A percentile compares a stretch with the other conserved stretches of the same genome.
These are phyloP conservation scores for Sordaria brevicollis DNA, from an alignment of 495 filamentous ascomycete genomes.

Conservation along the genomic window DNA sequence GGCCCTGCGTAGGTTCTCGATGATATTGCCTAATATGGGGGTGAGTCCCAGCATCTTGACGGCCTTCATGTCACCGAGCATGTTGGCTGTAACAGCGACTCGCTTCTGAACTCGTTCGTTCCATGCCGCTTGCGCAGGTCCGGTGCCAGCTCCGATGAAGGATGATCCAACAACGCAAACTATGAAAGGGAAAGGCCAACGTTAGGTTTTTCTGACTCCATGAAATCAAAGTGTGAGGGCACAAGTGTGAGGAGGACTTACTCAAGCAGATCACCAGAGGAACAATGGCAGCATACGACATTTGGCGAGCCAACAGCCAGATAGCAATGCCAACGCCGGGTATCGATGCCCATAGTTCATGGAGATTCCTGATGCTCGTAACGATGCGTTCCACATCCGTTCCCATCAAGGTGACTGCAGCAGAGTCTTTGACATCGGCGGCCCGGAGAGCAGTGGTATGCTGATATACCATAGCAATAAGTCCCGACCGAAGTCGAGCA, in stretches of 20 bases:
- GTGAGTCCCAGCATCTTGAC: conserved; percentile 35
- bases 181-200: neutral
- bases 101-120: conserved; percentile 26
- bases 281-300: conserved; percentile 35
- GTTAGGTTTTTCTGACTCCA: neutral
- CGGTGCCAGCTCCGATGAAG: conserved; percentile 22
- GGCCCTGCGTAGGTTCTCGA: conserved; percentile 38
- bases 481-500: conserved; percentile 43
- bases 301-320: conserved; percentile 44
- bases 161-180: conserved; percentile 1
- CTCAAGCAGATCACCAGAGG: conserved; percentile 39
- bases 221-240: too few species aligned
- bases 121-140: conserved; percentile 26
- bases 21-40: conserved; percentile 13
- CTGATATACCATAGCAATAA: conserved; percentile 45
- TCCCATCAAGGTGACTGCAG: conserved; percentile 54
- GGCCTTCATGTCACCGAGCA: conserved; percentile 32
- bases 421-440: conserved; percentile 36
- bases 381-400: conserved; percentile 30
- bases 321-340: conserved; percentile 45
- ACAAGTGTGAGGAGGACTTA: conserved; percentile 16
- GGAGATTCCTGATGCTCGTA: conserved; percentile 9
- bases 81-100: conserved; percentile 20
- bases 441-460: conserved; percentile 36
- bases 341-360: conserved; percentile 39